A percentile compares a stretch with the other conserved stretches of the same genome.
These are phyloP conservation scores for Sclerotiophoma versabilis DNA, from an alignment of 2,329 filamentous ascomycete genomes.

Conservation along the genomic window DNA sequence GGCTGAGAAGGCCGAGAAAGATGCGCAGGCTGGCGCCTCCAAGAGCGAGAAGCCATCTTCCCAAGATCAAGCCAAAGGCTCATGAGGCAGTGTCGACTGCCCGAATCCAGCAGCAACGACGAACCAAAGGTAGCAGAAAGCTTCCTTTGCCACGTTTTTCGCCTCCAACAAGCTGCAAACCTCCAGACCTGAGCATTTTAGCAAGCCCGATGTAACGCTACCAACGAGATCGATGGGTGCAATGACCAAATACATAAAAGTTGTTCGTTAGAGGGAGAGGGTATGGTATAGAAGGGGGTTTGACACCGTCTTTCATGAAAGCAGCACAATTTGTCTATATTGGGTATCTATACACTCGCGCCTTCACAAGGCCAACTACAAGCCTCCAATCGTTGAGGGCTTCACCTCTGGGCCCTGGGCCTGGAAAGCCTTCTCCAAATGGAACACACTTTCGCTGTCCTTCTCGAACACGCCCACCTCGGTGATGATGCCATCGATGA, in stretches of 20 bases:
- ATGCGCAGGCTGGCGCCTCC: conserved; percentile 22
- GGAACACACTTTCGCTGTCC: conserved; percentile 72
- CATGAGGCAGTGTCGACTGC: neutral
- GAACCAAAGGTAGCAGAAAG: neutral
- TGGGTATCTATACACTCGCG: conserved; percentile 8
- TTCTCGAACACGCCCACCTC: conserved; percentile 89
- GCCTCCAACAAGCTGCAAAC: neutral
- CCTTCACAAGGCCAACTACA: conserved; percentile 23
- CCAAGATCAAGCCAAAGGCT: conserved; percentile 11
- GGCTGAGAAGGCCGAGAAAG: conserved; percentile 52
- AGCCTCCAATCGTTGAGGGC: conserved; percentile 43
- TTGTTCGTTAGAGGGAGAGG: no score
- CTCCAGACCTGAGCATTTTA: neutral
- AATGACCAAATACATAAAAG: neutral
- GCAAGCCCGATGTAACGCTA: neutral
- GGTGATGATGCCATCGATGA: conserved; percentile 95
- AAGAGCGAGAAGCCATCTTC: neutral
- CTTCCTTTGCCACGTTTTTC: neutral
- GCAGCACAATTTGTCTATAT: neutral
- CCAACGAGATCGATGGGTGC: conserved; percentile 5
- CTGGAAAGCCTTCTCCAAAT: conserved; percentile 57
- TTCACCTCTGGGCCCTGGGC: conserved; percentile 29
- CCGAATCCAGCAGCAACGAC: neutral
- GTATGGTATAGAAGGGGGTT: neutral
- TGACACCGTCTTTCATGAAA: neutral